phyloP scores from a whole-genome alignment of 129 eudicot genomes.

The Flaveria trinervia region DNA sequence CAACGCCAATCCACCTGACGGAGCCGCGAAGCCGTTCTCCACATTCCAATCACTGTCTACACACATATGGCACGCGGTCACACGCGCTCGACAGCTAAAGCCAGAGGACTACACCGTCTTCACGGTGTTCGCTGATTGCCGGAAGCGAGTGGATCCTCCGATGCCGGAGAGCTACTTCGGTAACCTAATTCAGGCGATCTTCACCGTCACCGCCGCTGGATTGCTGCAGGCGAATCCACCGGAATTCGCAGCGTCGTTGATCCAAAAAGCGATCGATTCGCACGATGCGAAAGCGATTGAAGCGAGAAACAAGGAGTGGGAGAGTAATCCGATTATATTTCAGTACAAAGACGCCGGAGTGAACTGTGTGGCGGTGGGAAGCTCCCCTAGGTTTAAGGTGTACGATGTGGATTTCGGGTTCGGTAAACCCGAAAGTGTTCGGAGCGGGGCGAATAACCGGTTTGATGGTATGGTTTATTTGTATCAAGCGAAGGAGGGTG shows the following conservation, averaged over 20 bases:
- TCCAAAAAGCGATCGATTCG: slow-evolving; percentile 61
- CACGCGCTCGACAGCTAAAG: slow-evolving; percentile 76
- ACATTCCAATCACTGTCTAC: slow-evolving; percentile 93
- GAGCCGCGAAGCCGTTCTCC: slow-evolving; percentile 68
- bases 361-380: slow-evolving; percentile 97
- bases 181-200: slow-evolving; percentile 88
- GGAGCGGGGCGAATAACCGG: slow-evolving; percentile 93
- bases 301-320: slow-evolving; percentile 78
- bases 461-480: slow-evolving; percentile 96
- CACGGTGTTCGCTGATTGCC: slow-evolving; percentile 96
- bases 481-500: slow-evolving; percentile 84
- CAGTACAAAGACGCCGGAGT: slow-evolving; percentile 90
- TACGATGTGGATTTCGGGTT: slow-evolving; percentile 94
- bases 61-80: slow-evolving; percentile 91
- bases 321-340: slow-evolving; percentile 75
- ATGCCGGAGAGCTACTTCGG: slow-evolving; percentile 98
- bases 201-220: slow-evolving; percentile 93
- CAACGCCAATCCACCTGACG: slow-evolving; percentile 52
- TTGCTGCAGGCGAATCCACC: slow-evolving; percentile 60
- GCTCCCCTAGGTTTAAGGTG: slow-evolving; percentile 92
- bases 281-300: slow-evolving; percentile 77
- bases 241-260: slow-evolving; percentile 67
- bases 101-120: slow-evolving; percentile 86
- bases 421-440: slow-evolving; percentile 83
- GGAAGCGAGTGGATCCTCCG: slow-evolving; percentile 90